These are phyloP conservation scores for Acidomyces sp. DNA, from an alignment of 495 filamentous ascomycete genomes.

Conservation along the genomic window DNA sequence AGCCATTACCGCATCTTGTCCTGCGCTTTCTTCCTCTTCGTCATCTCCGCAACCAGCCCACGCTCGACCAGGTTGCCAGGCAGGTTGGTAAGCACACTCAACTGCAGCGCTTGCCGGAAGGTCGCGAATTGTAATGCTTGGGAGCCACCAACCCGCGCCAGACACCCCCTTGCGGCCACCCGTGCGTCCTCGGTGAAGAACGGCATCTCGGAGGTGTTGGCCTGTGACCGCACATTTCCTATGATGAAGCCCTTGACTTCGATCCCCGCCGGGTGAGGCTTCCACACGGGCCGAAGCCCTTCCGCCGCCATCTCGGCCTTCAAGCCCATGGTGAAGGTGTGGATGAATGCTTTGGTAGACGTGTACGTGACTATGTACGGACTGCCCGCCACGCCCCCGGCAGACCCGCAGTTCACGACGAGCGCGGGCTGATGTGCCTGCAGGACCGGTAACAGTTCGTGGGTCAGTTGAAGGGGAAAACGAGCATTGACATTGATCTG, in stretches of 20 bases:
- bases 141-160: neutral
- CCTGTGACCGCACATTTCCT: neutral
- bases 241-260: neutral
- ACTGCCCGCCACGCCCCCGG: neutral
- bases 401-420: constrained; percentile 24
- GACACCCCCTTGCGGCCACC: neutral
- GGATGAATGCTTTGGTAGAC: neutral
- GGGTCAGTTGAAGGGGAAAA: constrained; percentile 33
- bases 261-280: neutral
- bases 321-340: neutral
- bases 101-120: neutral
- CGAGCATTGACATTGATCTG: constrained; percentile 20
- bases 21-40: too few species aligned
- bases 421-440: constrained; percentile 24
- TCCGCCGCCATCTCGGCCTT: neutral
- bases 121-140: neutral
- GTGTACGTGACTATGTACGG: constrained; percentile 1
- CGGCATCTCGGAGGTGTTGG: neutral
- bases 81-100: too few species aligned
- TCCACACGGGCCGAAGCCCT: neutral
- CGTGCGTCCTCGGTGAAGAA: neutral
- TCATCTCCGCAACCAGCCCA: too few species aligned
- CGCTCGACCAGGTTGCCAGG: too few species aligned
- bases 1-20: too few species aligned
- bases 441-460: constrained; percentile 29